Evolutionary conservation across 2,329 filamentous ascomycete species (phyloP).

Genomic region (Diaporthe amygdali): DNA sequence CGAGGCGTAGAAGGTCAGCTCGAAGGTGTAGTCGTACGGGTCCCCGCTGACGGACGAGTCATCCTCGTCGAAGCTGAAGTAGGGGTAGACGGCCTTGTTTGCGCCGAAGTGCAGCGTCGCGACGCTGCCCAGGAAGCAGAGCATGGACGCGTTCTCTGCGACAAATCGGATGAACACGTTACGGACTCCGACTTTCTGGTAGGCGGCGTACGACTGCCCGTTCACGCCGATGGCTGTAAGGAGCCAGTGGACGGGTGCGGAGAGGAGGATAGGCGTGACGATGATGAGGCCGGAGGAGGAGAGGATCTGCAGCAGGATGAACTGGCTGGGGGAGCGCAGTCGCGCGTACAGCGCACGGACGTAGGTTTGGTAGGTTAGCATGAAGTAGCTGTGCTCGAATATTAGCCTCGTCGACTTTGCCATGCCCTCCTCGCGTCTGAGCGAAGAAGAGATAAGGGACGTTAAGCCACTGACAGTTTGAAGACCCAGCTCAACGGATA

Average conservation of each 20-base stretch:
- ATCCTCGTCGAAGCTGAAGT: constrained; percentile 67
- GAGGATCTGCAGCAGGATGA: constrained; percentile 68
- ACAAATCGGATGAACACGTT: constrained; percentile 72
- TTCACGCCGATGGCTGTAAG: constrained; percentile 60
- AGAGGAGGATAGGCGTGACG: constrained; percentile 69
- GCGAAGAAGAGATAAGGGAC: not conserved
- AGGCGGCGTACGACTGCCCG: constrained; percentile 64
- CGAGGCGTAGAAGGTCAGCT: constrained; percentile 67
- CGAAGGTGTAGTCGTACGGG: constrained; percentile 61
- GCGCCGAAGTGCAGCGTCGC: constrained; percentile 69
- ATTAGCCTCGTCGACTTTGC: constrained; percentile 21
- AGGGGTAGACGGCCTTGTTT: constrained; percentile 73
- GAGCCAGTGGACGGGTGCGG: constrained; percentile 59
- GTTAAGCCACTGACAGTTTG: constrained; percentile 60
- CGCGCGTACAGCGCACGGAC: constrained; percentile 72
- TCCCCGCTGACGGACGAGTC: constrained; percentile 41
- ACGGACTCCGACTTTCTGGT: constrained; percentile 69
- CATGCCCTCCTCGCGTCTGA: not conserved
- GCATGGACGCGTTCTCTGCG: constrained; percentile 72
- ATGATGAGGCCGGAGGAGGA: constrained; percentile 69
- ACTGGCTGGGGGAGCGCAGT: constrained; percentile 68
- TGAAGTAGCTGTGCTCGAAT: constrained; percentile 59
- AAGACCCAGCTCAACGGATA: constrained; percentile 76
- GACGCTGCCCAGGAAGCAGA: constrained; percentile 69
- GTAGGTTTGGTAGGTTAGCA: constrained; percentile 74